Conservation (phyloP, 768 basidiomycete species). For the Lepiota brunneoincarnata region DNA sequence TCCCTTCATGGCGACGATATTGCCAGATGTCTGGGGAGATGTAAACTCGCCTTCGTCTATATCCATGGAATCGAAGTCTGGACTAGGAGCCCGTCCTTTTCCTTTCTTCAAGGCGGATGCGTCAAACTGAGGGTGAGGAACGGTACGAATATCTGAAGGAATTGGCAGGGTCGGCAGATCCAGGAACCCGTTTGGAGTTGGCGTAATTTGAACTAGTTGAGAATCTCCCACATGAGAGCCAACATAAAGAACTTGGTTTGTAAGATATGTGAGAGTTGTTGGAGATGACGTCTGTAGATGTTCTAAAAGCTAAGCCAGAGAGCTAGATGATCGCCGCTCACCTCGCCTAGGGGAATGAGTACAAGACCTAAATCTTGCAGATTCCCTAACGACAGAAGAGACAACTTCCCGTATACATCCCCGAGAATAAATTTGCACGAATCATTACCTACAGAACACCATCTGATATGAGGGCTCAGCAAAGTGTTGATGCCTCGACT, state of each 20-base stretch:
- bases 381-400: constrained; percentile 55
- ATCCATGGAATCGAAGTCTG: constrained; percentile 26
- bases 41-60: constrained; percentile 25
- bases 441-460: constrained; percentile 47
- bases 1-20: constrained; percentile 50
- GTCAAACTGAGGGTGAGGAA: constrained; percentile 31
- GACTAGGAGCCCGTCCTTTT: constrained; percentile 38
- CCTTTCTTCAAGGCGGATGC: constrained; percentile 23
- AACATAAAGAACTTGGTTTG: constrained; percentile 67
- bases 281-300: constrained; percentile 62
- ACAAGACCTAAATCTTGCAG: constrained; percentile 42
- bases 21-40: constrained; percentile 29
- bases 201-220: constrained; percentile 64
- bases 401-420: constrained; percentile 69
- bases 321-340: constrained; percentile 23
- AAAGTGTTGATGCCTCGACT: neutral
- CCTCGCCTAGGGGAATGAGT: constrained; percentile 72
- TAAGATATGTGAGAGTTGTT: constrained; percentile 68
- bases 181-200: constrained; percentile 38
- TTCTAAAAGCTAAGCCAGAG: neutral
- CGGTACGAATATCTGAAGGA: constrained; percentile 42
- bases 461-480: constrained; percentile 31
- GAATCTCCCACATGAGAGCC: constrained; percentile 85
- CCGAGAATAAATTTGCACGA: constrained; percentile 56
- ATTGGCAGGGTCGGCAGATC: constrained; percentile 49